A percentile compares a stretch with the other conserved stretches of the same genome.
These are phyloP conservation scores for Elongisporangium undulatum DNA, from an alignment of 352 stramenopile species.

Conservation along the genomic window DNA sequence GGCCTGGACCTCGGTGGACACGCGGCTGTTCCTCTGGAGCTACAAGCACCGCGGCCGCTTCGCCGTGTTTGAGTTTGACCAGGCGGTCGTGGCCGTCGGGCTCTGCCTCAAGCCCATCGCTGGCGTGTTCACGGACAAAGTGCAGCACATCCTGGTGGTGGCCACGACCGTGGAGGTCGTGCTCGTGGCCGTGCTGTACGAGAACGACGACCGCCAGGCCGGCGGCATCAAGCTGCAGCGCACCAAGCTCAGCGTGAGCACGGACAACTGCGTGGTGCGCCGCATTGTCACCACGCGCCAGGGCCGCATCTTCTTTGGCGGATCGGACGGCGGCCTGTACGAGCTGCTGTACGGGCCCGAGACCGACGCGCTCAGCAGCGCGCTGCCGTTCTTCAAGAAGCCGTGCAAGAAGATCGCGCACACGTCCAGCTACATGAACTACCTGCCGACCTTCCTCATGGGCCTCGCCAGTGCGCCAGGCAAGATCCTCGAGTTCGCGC, in stretches of 20 bases:
- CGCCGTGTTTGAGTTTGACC: conserved; percentile 87
- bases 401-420: conserved; percentile 92
- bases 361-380: conserved; percentile 18
- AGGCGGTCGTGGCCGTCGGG: conserved; percentile 92
- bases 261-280: conserved; percentile 92
- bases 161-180: conserved; percentile 94
- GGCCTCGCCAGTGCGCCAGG: conserved; percentile 72
- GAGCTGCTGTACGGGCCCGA: conserved; percentile 83
- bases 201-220: conserved; percentile 34
- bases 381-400: conserved; percentile 41
- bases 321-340: conserved; percentile 94
- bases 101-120: conserved; percentile 78
- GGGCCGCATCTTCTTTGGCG: conserved; percentile 95
- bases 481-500: conserved; percentile 83
- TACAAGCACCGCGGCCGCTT: conserved; percentile 83
- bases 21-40: conserved; percentile 94
- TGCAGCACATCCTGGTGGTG: conserved; percentile 94
- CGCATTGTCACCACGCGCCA: conserved; percentile 81
- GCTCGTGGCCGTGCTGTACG: conserved; percentile 87
- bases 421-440: conserved; percentile 80
- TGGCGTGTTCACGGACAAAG: conserved; percentile 91
- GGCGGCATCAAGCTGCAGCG: conserved; percentile 49
- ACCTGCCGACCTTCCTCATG: conserved; percentile 72
- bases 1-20: conserved; percentile 95
- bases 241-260: conserved; percentile 90